phyloP scores from a whole-genome alignment of 148 eudicot genomes.

The Camellia japonica region DNA sequence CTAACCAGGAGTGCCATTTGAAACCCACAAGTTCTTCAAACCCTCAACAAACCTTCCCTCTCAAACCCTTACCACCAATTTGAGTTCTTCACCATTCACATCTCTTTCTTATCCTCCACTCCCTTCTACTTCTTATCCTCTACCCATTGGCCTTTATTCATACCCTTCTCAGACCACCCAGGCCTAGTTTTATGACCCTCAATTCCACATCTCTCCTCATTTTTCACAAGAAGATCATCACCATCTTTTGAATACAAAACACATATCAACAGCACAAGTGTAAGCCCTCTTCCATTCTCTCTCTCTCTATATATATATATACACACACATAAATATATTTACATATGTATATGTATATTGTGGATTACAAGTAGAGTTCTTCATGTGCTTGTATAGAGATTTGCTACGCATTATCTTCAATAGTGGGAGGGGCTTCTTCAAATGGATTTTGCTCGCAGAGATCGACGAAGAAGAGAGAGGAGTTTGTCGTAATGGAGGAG shows the following conservation, averaged over 20 bases:
- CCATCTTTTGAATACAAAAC: not conserved
- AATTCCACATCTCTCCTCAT: conserved; percentile 21
- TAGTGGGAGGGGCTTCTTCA: no score
- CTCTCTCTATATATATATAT: no score
- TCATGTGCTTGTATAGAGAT: no score
- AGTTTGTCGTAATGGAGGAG: no score
- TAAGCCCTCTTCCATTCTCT: no score
- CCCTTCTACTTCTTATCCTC: conserved; percentile 57
- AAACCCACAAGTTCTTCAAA: conserved; percentile 56
- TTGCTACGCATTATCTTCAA: no score
- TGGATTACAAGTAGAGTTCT: no score
- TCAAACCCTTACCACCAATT: conserved; percentile 43
- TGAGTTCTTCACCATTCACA: conserved; percentile 22
- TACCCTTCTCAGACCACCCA: conserved; percentile 21
- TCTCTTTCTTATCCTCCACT: conserved; percentile 34
- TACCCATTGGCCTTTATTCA: conserved; percentile 32
- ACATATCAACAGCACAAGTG: no score
- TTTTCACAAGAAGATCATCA: conserved; percentile 24
- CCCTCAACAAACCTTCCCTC: conserved; percentile 28
- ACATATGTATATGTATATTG: no score
- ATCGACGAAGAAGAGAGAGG: no score
- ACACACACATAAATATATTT: no score
- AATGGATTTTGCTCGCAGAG: no score
- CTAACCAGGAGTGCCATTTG: conserved; percentile 48
- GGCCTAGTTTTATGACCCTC: conserved; percentile 32